Evolutionary conservation across 1,284 basidiomycete species (phyloP).

Genomic region (Cutaneotrichosporon mucoides): DNA sequence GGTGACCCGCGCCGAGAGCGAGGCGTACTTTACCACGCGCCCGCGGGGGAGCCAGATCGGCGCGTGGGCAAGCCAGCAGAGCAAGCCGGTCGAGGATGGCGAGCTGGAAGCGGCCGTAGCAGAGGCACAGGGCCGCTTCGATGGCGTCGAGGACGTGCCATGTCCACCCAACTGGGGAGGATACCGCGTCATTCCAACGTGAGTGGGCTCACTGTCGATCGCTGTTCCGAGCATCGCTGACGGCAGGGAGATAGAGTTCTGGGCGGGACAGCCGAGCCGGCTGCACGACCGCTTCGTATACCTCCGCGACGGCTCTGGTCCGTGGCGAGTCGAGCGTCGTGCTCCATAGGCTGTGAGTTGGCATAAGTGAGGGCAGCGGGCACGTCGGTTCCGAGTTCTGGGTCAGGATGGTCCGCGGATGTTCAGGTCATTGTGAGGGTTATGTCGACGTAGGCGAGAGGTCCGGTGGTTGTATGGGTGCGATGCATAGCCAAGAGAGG

Average conservation of each 20-base stretch:
- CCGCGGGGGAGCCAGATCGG: constrained; percentile 82
- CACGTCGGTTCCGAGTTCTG: no score
- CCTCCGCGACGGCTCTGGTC: constrained; percentile 57
- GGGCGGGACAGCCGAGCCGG: constrained; percentile 83
- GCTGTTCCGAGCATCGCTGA: neutral
- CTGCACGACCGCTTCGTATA: constrained; percentile 86
- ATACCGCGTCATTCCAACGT: constrained; percentile 87
- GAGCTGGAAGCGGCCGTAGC: constrained; percentile 64
- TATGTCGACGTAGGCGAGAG: no score
- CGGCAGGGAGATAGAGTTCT: constrained; percentile 76
- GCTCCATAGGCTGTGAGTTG: constrained; percentile 55
- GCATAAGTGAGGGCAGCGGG: no score
- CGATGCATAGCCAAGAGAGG: no score
- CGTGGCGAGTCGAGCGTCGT: constrained; percentile 71
- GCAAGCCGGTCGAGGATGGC: constrained; percentile 65
- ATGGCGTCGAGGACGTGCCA: constrained; percentile 59
- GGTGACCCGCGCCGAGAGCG: constrained; percentile 64
- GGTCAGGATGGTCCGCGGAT: no score
- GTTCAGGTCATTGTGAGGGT: no score
- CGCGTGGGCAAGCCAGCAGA: constrained; percentile 90
- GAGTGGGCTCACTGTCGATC: constrained; percentile 41
- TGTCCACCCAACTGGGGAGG: constrained; percentile 95
- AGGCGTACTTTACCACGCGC: constrained; percentile 77
- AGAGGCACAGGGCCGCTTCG: constrained; percentile 61
- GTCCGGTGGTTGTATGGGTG: no score